These are phyloP conservation scores for Filosporella fistucella DNA, from an alignment of 495 filamentous ascomycete genomes.

Conservation along the genomic window DNA sequence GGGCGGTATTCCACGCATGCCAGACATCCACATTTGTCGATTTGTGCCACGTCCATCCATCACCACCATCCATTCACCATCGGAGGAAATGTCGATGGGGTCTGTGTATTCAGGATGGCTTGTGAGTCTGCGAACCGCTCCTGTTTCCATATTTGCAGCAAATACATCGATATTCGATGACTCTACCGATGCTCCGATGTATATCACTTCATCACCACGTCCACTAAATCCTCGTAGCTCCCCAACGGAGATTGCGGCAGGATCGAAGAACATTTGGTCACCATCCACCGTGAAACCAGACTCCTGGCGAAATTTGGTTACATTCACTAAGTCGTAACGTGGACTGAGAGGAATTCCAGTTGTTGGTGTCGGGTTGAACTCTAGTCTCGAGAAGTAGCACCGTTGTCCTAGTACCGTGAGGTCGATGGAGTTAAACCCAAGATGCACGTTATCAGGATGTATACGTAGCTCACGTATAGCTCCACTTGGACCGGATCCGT, in stretches of 20 bases:
- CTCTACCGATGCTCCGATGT: slow-evolving; percentile 23
- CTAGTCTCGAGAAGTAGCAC: slow-evolving; percentile 16
- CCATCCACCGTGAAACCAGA: slow-evolving; percentile 7
- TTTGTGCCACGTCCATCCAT: slow-evolving; percentile 20
- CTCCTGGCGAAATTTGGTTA: slow-evolving; percentile 10
- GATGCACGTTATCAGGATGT: slow-evolving; percentile 19
- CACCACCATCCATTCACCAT: slow-evolving; percentile 22
- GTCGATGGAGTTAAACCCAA: slow-evolving; percentile 20
- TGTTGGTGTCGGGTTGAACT: slow-evolving; percentile 20
- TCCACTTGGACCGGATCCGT: slow-evolving; percentile 18
- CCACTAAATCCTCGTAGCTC: slow-evolving; percentile 30
- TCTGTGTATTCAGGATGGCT: slow-evolving; percentile 27
- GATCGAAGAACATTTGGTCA: slow-evolving; percentile 18
- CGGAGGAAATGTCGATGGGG: slow-evolving; percentile 25
- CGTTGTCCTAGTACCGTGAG: not conserved
- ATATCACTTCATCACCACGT: slow-evolving; percentile 24
- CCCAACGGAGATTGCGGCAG: slow-evolving; percentile 20
- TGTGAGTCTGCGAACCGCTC: slow-evolving; percentile 24
- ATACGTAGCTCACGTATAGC: slow-evolving; percentile 18
- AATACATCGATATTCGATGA: slow-evolving; percentile 28
- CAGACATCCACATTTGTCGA: slow-evolving; percentile 25
- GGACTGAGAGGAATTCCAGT: slow-evolving; percentile 15
- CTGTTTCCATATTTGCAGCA: slow-evolving; percentile 23
- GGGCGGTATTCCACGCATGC: slow-evolving; percentile 27
- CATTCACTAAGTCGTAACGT: slow-evolving; percentile 22